Evolutionary conservation across 163 green algal species (phyloP), one percentile per base, ranked within the genome.

Genomic region (Scenedesmus sp.): DNA sequence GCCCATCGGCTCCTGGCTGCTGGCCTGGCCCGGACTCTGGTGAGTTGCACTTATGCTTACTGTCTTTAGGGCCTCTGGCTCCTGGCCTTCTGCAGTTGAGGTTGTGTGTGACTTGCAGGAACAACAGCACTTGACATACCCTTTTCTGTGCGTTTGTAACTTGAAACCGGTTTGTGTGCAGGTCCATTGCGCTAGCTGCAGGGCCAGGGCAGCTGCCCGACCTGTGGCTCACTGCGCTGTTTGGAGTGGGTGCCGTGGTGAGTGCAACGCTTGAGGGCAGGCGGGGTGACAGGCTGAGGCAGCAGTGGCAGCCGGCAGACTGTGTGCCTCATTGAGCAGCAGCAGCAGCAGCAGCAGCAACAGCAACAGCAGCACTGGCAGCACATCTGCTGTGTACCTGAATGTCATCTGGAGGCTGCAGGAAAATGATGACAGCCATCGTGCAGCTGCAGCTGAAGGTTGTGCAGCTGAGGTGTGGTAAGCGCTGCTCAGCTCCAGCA

Each of bases 11-110:
- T 98, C 97, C 1, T 99, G 97, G 97, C 95, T 99, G 57, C 95
- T 99, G 81, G 95, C 95, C 0, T 98, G 97, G 96, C 97, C 97
- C 3, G 97, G 97, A 90, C 97, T 98, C 57, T 99, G 97, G 97
- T 97, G 79, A 55, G 94, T 64, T 46, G 34, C 34, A 46, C 34
- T 46, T 46, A 46, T 46, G 34, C 34, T 46, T 46, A n/a, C 34
- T 60, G 54, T 84, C 34, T 60, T 56, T 46, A 46, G 34, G 34
- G 34, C 34, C 34, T 46, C 34, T 46, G 34, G 34, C 34, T 46
- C 34, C 34, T 46, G 34, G 34, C 34, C 34, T 46, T 46, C 34
- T 46, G 34, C 34, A 46, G 34, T 46, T 46, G 34, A 46, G 34
- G 34, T 46, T 46, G 34, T 46, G 34, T 46, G 34, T 46, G 34